Evolutionary conservation across 1,284 basidiomycete genomes (phyloP), one percentile per base, ranked within the genome.

Genomic region (Chiua sp.): DNA sequence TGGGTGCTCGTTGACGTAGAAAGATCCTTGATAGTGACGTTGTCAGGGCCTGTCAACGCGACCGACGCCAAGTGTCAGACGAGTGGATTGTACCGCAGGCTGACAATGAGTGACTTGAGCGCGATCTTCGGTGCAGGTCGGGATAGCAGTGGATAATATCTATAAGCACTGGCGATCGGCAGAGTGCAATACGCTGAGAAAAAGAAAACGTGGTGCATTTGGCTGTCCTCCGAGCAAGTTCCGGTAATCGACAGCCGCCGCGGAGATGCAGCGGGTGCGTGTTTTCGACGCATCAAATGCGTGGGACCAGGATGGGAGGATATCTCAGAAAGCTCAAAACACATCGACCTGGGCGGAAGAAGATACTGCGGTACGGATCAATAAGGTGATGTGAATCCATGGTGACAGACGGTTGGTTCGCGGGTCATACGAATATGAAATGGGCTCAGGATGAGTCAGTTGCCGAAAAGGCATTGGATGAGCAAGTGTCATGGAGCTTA

Each of bases 191-290:
- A 44, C n/a, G 20, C n/a, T 42, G 39, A 16, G 42, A 44, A 32
- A 10, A 42, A 44, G 22, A 44, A 44, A 44, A 44, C 42, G 42
- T 44, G 42, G 3, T 44, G 42, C 39, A n/a, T n/a, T 44, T 44
- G 42, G 42, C 42, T 22, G 42, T 15, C 8, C n/a, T 10, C 39
- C 39, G 4, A 42, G 39, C 39, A 42, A n/a, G 51, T 33, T 44
- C 35, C 37, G 39, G 22, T 30, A 55, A 62, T 54, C 59, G 44
- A 57, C 54, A 32, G 51, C 52, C 22, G 59, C 60, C 60, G 60
- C 60, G 63, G 60, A 62, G 59, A 53, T 64, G 51, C 37, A 16
- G 18, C 3, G 18, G 37, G 37, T 39, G 37, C 18, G 37, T 39
- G 11, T 39, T 39, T 18, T 16, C 13, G 15, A 35, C 12, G 30